A percentile compares a stretch with the other conserved stretches of the same genome.
These are phyloP conservation scores for Vigna hirtella DNA, from an alignment of 306 rosid genomes.

Conservation along the genomic window DNA sequence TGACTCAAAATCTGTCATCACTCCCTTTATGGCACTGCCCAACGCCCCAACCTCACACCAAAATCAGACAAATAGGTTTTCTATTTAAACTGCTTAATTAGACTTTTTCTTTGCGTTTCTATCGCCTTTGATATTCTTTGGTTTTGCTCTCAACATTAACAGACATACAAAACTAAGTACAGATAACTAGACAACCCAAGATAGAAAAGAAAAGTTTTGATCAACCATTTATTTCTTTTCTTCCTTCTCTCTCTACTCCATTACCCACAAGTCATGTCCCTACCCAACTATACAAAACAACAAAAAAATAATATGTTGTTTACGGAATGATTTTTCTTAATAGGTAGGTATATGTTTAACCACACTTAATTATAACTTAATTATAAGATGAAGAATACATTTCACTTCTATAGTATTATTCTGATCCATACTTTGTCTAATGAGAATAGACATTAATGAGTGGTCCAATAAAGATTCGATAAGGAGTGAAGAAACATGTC, in stretches of 20 bases:
- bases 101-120: neutral
- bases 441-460: too few species aligned
- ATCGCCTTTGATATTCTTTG: neutral
- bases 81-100: neutral
- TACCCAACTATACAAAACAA: neutral
- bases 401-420: too few species aligned
- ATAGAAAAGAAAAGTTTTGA: neutral
- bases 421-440: accelerated
- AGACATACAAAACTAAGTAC: neutral
- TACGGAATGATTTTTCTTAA: too few species aligned
- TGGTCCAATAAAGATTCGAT: too few species aligned
- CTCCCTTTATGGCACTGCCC: neutral
- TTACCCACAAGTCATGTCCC: neutral
- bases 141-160: neutral
- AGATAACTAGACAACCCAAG: neutral
- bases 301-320: too few species aligned
- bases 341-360: too few species aligned
- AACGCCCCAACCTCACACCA: slow-evolving; percentile 13
- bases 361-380: too few species aligned
- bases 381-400: too few species aligned
- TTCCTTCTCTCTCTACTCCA: neutral
- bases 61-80: neutral
- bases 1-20: slow-evolving; percentile 4
- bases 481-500: too few species aligned
- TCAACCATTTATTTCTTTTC: neutral